Base-by-base conservation (phyloP, 352 stramenopile species). In the Globisporangium nodosum region DNA sequence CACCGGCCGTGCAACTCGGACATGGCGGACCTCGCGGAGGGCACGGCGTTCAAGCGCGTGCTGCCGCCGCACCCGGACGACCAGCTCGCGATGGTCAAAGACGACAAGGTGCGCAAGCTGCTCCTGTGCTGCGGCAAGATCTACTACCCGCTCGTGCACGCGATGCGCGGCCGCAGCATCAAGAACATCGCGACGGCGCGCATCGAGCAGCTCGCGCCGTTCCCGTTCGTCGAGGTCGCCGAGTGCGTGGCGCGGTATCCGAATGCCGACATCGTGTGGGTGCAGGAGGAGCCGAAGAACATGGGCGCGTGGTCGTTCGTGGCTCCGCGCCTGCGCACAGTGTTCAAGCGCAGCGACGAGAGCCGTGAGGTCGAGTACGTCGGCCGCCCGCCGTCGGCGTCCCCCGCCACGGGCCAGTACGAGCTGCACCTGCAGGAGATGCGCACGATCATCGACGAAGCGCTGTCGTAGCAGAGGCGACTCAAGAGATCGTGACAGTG, bases 221-320 rank as follows among this genome's bases (percentile, higher is more conserved):
- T 99, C 74, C 94, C 97, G 47, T 99, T 99, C 75, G 78, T 98
- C 56, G 82, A 96, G 42, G 85, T 99, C 45, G 97, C 96, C 13
- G 69, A 89, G n/a, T 90, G 84, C 56, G 82, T 89, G 15, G 70
- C 74, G 30, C 76, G 81, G 49, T 99, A 99, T 69, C 70, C 82
- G 9, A 99, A 99, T 60, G 97, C 97, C 13, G 71, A 97, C 60
- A 74, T 99, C 35, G 78, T 99, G 27, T 99, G 94, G 92, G 85
- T 94, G 15, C 97, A 99, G 71, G 97, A 99, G 70, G 97, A 98
- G 65, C 96, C 90, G 21, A 98, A 98, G 73, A 99, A 99, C 70
- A 99, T 99, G 96, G 97, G 97, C 20, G 84, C 91, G 30, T 99
- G 96, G 74, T 79, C 75, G 12, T 98, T 97, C 60, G 79, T 97